Evolutionary conservation across 139 green algal genomes (phyloP).

Genomic region (Mychonastes homosphaera): DNA sequence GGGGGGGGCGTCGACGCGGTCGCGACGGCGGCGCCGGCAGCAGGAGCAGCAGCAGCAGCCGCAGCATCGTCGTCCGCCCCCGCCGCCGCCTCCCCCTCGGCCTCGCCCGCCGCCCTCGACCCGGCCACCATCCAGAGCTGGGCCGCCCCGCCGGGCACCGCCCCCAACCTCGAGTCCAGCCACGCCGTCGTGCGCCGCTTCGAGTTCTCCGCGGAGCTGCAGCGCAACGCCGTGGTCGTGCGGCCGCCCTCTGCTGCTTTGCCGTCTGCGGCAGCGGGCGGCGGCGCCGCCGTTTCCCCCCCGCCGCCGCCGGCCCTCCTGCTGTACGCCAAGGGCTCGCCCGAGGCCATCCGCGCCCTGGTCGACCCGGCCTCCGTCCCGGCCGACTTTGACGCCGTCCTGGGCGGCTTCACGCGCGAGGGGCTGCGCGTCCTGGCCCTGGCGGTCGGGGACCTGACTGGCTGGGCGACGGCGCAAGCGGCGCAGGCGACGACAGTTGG

Average conservation of each 20-base stretch:
- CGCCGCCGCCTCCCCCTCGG: too few relatives aligned
- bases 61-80: too few relatives aligned
- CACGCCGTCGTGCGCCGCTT: conserved; percentile 44
- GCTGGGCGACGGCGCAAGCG: too few relatives aligned
- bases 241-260: conserved; percentile 7
- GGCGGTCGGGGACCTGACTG: conserved; percentile 23
- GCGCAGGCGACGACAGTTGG: too few relatives aligned
- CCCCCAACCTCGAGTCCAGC: neutral
- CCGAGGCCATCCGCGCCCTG: conserved; percentile 42
- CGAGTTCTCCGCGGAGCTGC: conserved; percentile 47
- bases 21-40: too few relatives aligned
- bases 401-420: conserved; percentile 43
- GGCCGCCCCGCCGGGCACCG: too few relatives aligned
- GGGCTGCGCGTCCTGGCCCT: conserved; percentile 45
- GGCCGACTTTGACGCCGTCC: conserved; percentile 42
- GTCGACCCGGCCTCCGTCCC: conserved; percentile 29
- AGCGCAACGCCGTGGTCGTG: conserved; percentile 54
- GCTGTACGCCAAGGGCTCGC: conserved; percentile 46
- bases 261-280: neutral
- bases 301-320: neutral
- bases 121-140: too few relatives aligned
- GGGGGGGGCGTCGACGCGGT: too few relatives aligned
- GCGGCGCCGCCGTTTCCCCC: too few relatives aligned
- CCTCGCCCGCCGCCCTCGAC: too few relatives aligned
- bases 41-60: conserved; percentile 14